Evolutionary conservation across 176 grass and related monocot species (phyloP).

Genomic region (Pontederia crassipes): DNA sequence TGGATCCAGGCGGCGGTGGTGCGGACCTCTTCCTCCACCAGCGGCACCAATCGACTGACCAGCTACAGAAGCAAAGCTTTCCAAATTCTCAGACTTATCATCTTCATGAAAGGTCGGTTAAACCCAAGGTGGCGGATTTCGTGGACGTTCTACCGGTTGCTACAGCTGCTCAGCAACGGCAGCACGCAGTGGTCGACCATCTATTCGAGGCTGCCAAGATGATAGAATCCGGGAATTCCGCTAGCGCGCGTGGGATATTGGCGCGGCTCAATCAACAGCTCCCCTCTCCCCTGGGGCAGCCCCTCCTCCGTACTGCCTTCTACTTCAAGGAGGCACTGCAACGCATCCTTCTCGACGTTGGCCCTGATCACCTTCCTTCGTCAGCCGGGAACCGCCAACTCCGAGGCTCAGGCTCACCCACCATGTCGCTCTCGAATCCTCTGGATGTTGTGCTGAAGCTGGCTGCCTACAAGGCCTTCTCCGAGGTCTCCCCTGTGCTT

Average conservation of each 20-base stretch:
- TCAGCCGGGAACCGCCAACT: background rate
- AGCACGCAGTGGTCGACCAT: slow-evolving; percentile 35
- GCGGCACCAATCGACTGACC: slow-evolving; percentile 22
- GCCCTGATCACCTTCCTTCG: background rate
- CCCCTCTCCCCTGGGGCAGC: slow-evolving; percentile 67
- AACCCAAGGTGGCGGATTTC: slow-evolving; percentile 21
- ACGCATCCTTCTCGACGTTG: background rate
- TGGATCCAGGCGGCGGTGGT: background rate
- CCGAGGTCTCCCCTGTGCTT: slow-evolving; percentile 17
- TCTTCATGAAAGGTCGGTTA: slow-evolving; percentile 42
- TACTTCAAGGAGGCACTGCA: slow-evolving; percentile 25
- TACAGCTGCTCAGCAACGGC: slow-evolving; percentile 31
- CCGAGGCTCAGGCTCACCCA: background rate
- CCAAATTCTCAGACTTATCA: slow-evolving; percentile 35
- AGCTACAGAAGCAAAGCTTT: slow-evolving; percentile 22
- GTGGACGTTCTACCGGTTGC: slow-evolving; percentile 15
- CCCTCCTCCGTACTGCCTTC: slow-evolving; percentile 37
- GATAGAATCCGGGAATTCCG: slow-evolving; percentile 57
- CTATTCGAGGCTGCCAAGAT: slow-evolving; percentile 70
- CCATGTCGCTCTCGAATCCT: background rate
- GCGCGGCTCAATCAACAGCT: slow-evolving; percentile 99
- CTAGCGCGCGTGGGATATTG: slow-evolving; percentile 94
- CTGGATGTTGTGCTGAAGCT: slow-evolving; percentile 3
- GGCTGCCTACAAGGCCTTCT: slow-evolving; percentile 14
- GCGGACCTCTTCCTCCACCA: no score